These are phyloP conservation scores for Crithidia expoeki DNA, from an alignment of 208 protist species.

Conservation along the genomic window DNA sequence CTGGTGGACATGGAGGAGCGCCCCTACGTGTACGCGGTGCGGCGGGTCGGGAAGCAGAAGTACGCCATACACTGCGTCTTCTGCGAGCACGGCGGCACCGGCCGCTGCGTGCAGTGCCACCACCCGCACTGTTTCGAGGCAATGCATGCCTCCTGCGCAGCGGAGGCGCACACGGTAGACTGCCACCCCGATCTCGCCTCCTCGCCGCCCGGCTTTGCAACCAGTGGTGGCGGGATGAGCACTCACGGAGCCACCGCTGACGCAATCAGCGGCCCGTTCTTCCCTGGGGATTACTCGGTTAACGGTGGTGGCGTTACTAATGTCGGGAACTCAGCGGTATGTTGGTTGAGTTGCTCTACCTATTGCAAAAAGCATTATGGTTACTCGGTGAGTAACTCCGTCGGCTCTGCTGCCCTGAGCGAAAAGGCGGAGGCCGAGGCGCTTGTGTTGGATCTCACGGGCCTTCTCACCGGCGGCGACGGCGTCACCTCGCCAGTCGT, in stretches of 20 bases:
- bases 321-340: neutral
- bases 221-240: neutral
- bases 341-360: slow-evolving; percentile 58
- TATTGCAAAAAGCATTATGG: slow-evolving; percentile 76
- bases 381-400: slow-evolving; percentile 32
- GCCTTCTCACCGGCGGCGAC: slow-evolving; percentile 35
- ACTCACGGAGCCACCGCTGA: neutral
- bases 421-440: slow-evolving; percentile 53
- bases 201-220: neutral
- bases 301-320: too few species aligned
- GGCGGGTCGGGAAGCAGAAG: slow-evolving; percentile 40
- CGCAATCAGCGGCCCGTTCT: neutral
- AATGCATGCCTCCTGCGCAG: slow-evolving; percentile 79
- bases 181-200: slow-evolving; percentile 35
- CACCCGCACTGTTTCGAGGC: slow-evolving; percentile 68
- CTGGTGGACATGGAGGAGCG: slow-evolving; percentile 40
- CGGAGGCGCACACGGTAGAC: slow-evolving; percentile 57
- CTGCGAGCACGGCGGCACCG: slow-evolving; percentile 52
- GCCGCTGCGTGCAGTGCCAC: slow-evolving; percentile 50
- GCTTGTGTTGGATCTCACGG: slow-evolving; percentile 47
- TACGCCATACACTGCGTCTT: slow-evolving; percentile 54
- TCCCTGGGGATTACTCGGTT: neutral
- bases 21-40: slow-evolving; percentile 40
- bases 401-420: slow-evolving; percentile 35
- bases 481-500: slow-evolving; percentile 29